A percentile compares a stretch with the other conserved stretches of the same genome.
These are phyloP conservation scores for Arthroderma uncinatum DNA, from an alignment of 2,329 filamentous ascomycete genomes.

Conservation along the genomic window DNA sequence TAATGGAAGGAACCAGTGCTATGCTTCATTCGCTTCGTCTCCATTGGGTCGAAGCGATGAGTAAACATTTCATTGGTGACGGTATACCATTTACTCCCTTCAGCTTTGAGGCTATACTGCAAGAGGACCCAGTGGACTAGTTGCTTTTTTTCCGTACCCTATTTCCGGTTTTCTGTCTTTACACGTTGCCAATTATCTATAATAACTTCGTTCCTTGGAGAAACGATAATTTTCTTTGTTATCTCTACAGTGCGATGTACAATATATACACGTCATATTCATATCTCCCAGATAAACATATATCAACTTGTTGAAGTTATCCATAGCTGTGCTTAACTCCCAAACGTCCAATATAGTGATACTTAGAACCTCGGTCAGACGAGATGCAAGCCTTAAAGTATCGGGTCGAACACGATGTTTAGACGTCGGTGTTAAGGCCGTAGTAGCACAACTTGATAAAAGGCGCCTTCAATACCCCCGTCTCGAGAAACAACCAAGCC, in stretches of 20 bases:
- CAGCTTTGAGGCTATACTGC: constrained; percentile 71
- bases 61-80: constrained; percentile 89
- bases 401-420: too few species aligned
- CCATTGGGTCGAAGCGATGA: constrained; percentile 96
- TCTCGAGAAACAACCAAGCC: background rate
- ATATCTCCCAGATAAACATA: background rate
- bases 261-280: background rate
- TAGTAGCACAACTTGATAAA: background rate
- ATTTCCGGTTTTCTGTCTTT: constrained; percentile 5
- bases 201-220: background rate
- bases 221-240: background rate
- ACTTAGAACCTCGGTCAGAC: background rate
- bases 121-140: constrained; percentile 56
- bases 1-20: constrained; percentile 92
- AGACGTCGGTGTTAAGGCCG: too few species aligned
- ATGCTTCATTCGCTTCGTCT: constrained; percentile 88
- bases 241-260: constrained; percentile 1
- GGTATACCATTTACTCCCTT: constrained; percentile 82
- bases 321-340: background rate
- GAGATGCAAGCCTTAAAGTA: too few species aligned
- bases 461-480: background rate
- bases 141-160: background rate
- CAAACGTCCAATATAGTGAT: background rate
- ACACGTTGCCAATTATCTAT: background rate
- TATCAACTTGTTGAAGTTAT: background rate